Base-by-base conservation (phyloP, 257 asterid species). In the Ballota nigra region DNA sequence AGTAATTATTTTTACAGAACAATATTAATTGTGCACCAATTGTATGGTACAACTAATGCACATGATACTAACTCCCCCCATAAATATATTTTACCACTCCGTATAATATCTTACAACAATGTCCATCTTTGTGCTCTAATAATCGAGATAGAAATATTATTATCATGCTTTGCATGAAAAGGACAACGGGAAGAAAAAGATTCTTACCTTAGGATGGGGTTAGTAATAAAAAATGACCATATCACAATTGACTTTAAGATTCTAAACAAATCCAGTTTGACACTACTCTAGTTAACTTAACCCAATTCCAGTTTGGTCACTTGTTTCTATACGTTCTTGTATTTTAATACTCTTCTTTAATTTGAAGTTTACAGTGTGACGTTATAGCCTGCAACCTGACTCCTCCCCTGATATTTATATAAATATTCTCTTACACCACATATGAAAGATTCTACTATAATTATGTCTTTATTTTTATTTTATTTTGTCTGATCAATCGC, bases 221-320 rank as follows among this genome's bases (percentile, higher is more conserved):
- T 51, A 3, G 6, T 56, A 56, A 56, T 56, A 56, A 57, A 26
- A n/a, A 5, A 19, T 10, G 63, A 70, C 24, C 6, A 33, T 63
- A 18, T 63, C 20, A 36, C 12, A 22, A 7, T 69, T 69, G 79
- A 69, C 71, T 57, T 69, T 66, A 16, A 65, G 77, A 75, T 75
- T 79, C 78, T 36, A 20, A 63, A 9, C 20, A 49, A 66, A 34
- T 64, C 38, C 28, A 63, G 28, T 47, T 49, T 65, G 47, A 73
- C 11, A 26, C 51, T 1, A 26, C 29, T 26, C 29, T 38, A 56
- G 71, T 53, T 73, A 53, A 53, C 6, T 53, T 49, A 76, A 63
- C 62, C 38, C 72, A 31, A 34, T 8, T 8, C 12, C 26, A 66
- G 45, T 26, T 66, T 26, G 19, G 5, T 40, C 55, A 36, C 20